Evolutionary conservation across 1,284 basidiomycete species (phyloP).

Genomic region (Rhodotorula sp.): DNA sequence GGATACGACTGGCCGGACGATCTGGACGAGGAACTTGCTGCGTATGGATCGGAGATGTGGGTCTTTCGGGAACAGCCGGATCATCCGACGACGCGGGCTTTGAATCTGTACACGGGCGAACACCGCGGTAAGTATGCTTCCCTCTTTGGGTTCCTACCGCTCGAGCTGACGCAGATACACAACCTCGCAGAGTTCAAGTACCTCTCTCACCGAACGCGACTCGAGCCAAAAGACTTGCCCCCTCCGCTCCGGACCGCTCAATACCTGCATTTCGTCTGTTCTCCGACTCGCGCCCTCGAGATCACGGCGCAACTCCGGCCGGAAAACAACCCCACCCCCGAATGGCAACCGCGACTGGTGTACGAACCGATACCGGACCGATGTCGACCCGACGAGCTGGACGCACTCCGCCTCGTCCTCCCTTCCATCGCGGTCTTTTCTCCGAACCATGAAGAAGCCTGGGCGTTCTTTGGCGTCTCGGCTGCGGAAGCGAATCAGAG

Average conservation of each 20-base stretch:
- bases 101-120: slow-evolving; percentile 75
- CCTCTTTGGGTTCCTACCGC: no score
- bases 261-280: slow-evolving; percentile 82
- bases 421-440: slow-evolving; percentile 54
- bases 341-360: slow-evolving; percentile 34
- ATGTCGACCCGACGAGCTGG: slow-evolving; percentile 73
- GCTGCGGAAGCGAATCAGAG: slow-evolving; percentile 11
- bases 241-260: slow-evolving; percentile 51
- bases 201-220: slow-evolving; percentile 66
- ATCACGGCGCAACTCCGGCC: slow-evolving; percentile 54
- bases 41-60: slow-evolving; percentile 73
- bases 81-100: slow-evolving; percentile 65
- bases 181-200: slow-evolving; percentile 67
- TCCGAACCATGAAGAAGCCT: slow-evolving; percentile 55
- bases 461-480: slow-evolving; percentile 46
- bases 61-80: slow-evolving; percentile 62
- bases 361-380: slow-evolving; percentile 54
- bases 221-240: slow-evolving; percentile 38
- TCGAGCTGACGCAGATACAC: not conserved
- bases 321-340: slow-evolving; percentile 51
- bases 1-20: slow-evolving; percentile 71
- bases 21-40: slow-evolving; percentile 60
- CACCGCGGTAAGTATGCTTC: slow-evolving; percentile 57
- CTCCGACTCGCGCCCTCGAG: slow-evolving; percentile 64
- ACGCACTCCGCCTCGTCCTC: slow-evolving; percentile 64